A percentile compares a stretch with the other conserved stretches of the same genome.
Evolutionary conservation across 768 basidiomycete species (phyloP).

Genomic region (Tremella fuciformis): DNA sequence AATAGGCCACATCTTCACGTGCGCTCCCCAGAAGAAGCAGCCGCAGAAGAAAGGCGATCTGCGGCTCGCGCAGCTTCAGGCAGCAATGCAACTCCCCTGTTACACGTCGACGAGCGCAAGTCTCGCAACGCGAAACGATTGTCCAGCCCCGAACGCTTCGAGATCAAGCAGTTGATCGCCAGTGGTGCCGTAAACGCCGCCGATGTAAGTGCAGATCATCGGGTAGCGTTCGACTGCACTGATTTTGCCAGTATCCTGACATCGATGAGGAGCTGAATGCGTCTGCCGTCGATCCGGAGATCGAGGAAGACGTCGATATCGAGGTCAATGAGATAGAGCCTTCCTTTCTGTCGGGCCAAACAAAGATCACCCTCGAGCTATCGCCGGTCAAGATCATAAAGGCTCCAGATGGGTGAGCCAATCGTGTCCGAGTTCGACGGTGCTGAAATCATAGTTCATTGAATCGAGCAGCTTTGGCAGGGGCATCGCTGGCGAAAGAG

Average conservation of each 20-base stretch:
- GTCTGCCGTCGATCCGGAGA: slow-evolving; percentile 62
- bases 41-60: slow-evolving; percentile 67
- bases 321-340: slow-evolving; percentile 97
- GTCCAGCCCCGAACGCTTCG: slow-evolving; percentile 97
- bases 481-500: slow-evolving; percentile 90
- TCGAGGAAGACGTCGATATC: slow-evolving; percentile 95
- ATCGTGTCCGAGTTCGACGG: not conserved
- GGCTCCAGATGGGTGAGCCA: slow-evolving; percentile 76
- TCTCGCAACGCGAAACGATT: slow-evolving; percentile 75
- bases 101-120: slow-evolving; percentile 49
- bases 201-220: slow-evolving; percentile 58
- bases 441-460: slow-evolving; percentile 58
- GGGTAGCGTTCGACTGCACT: too few relatives aligned
- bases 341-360: slow-evolving; percentile 91
- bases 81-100: slow-evolving; percentile 78
- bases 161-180: slow-evolving; percentile 97
- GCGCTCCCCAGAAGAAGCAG: slow-evolving; percentile 86
- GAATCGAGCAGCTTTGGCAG: slow-evolving; percentile 90
- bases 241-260: slow-evolving; percentile 43
- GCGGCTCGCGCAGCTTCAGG: slow-evolving; percentile 67
- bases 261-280: slow-evolving; percentile 49
- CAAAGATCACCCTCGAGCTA: slow-evolving; percentile 88
- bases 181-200: slow-evolving; percentile 88
- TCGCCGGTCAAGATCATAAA: slow-evolving; percentile 98
- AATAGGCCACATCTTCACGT: slow-evolving; percentile 77